Base-by-base conservation (phyloP, 164 flowering plant species). In the Amborella trichopoda region DNA sequence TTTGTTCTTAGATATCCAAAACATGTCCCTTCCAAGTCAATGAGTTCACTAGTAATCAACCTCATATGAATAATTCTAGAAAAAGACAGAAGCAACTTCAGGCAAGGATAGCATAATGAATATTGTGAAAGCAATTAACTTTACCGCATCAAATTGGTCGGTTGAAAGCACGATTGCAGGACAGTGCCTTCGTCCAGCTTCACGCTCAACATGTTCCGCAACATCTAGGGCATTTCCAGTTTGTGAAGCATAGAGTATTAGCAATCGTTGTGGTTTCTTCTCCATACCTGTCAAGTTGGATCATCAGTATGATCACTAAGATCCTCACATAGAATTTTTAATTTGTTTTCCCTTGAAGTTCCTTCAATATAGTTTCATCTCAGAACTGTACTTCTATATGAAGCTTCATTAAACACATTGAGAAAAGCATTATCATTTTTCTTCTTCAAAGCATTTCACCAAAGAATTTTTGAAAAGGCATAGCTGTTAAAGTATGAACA, bases 161-260 rank as follows among this genome's bases (percentile, higher is more conserved):
- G 73, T 47, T 4, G 99, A 80, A 23, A 69, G 70, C 40, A 82
- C 62, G 9, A 48, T 21, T 23, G 68, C 71, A 26, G 66, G 63
- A 62, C 86, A 80, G 30, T 77, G 78, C 50, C 80, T 44, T 26
- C 86, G 86, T 38, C 78, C 86, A 1, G 84, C 91, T 65, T 87
- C 96, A 6, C 95, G 99, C 37, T 66, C 73, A 4, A 87, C 54
- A 13, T 79, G 80, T 45, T 91, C 99, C 1, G 95, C 90, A 0
- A 80, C 96, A 42, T 91, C 99, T 46, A 73, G 32, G 1, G 96
- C 86, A 51, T 87, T 91, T 24, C 95, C 95, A 0, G 95, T 87
- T 54, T 87, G 76, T 3, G 90, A 62, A 0, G 94, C 90, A 40
- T 80, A 91, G 6, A 87, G 56, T 24, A 91, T 73, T 59, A 80